Conservation (phyloP, 495 filamentous ascomycete species). For the Hypoxylon fuscum region DNA sequence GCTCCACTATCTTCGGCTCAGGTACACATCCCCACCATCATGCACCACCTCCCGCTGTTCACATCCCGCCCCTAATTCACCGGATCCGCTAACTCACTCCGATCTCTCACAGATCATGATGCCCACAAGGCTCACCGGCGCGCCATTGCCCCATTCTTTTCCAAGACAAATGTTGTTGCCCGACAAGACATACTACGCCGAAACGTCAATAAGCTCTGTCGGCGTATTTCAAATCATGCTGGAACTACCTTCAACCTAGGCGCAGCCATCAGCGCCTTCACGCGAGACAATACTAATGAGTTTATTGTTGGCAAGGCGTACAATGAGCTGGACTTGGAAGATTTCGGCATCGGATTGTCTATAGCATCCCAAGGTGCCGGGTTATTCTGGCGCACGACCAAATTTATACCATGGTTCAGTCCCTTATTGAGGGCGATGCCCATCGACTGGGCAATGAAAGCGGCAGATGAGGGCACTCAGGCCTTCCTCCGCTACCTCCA, state of each 20-base stretch:
- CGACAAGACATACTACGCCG: constrained; percentile 30
- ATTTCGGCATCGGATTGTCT: constrained; percentile 37
- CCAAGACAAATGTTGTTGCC: constrained; percentile 37
- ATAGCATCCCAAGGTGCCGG: constrained; percentile 23
- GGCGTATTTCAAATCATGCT: constrained; percentile 30
- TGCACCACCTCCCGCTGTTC: background rate
- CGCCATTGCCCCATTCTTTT: constrained; percentile 37
- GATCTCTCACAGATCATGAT: background rate
- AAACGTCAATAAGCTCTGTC: constrained; percentile 41
- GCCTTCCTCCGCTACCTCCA: constrained; percentile 37
- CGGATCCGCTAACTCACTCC: background rate
- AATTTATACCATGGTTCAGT: constrained; percentile 40
- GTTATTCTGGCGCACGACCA: constrained; percentile 40
- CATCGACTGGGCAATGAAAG: constrained; percentile 32
- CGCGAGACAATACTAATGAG: constrained; percentile 36
- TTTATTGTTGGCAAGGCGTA: constrained; percentile 43
- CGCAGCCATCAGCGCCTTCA: constrained; percentile 44
- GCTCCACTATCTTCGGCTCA: constrained; percentile 26
- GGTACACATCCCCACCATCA: background rate
- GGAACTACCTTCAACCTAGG: constrained; percentile 40
- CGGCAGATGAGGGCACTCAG: constrained; percentile 30
- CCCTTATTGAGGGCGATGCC: constrained; percentile 37
- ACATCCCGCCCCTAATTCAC: too few species aligned
- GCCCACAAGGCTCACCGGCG: constrained; percentile 33
- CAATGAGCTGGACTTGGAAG: constrained; percentile 38